Evolutionary conservation across 805 yeast genomes (phyloP), one percentile per base, ranked within the genome.

Genomic region (Pachysolen tannophilus): DNA sequence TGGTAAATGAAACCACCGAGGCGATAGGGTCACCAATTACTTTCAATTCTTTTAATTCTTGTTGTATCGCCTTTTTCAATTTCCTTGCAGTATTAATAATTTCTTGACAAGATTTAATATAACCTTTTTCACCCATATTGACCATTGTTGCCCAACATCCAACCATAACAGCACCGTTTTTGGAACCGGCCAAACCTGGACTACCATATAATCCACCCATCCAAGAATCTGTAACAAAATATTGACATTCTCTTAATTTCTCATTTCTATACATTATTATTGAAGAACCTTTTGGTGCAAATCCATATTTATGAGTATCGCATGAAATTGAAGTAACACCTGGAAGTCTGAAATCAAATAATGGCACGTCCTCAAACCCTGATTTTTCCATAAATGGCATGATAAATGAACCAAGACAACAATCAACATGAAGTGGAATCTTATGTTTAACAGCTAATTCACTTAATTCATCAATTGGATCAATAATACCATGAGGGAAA

Each of bases 271-370:
- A 92, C 95, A 92, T 81, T 47, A 92, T 82, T 17, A 90, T 71
- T 1, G 95, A 85, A 0, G 94, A 81, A 8, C 98, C 98, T 58
- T 90, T 90, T 26, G 98, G 98, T 7, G 97, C 97, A 67, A 90
- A 92, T 1, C 97, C 98, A 52, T 90, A 90, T 58, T 90, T 90
- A 65, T 90, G 98, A n/a, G 98, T 90, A 55, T 90, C 98, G 60
- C 97, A 92, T n/a, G 95, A 84, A 39, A 90, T 90, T 3, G 97
- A 87, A 1, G 97, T 92, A n/a, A 92, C 97, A 21, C 92, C 92
- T 1, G 85, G 81, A 2, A 86, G 67, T 44, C 90, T 64, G 61
- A 90, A 90, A 55, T 92, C 97, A 59, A 90, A 88, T 9, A 61
- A 50, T 5, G 82, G 81, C 4, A 56, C 42, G 5, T 46, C 44